Base-by-base conservation (phyloP, 2,329 filamentous ascomycete genomes). In the Neofusicoccum kwambonambiense region DNA sequence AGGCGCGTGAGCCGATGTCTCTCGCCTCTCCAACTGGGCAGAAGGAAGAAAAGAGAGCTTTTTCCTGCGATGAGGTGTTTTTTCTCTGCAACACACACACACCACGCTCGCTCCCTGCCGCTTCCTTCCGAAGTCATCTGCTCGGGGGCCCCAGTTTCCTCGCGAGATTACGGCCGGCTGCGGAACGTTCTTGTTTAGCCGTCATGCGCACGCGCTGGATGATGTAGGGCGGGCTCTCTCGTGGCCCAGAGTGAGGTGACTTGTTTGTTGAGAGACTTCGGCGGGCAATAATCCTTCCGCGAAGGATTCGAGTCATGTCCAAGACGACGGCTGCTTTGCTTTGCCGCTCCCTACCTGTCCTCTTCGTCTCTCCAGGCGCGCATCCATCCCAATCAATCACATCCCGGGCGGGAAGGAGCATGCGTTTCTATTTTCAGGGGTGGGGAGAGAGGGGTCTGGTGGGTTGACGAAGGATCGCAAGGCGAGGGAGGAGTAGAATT, bases 81-180 rank as follows among this genome's bases (percentile, higher is more conserved):
- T 17, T 37, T 13, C 27, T 31, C 27, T 31, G 27, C 27, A 31
- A 31, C 27, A 31, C 27, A 31, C 27, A 31, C 27, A 31, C 27
- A 31, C 31, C 35, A 13, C 45, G 45, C 35, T 42, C 52, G 52
- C 52, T 42, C 54, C 56, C 42, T 60, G 41, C 42, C 42, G 42
- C 56, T 60, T n/a, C 22, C 9, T 60, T 60, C 17, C 41, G 31
- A 45, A 37, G 54, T 58, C 54, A 58, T 58, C 54, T 58, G 54
- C 54, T 57, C 54, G 13, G 12, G 54, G 17, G 51, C 34, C 11
- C 35, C 37, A 6, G 19, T 8, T 49, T 35, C 15, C 34, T 37
- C 22, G 34, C 13, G 31, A 52, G 50, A 52, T 52, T 52, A 52
- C 50, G 31, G 22, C 50, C 31, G 7, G 17, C 50, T 35, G 50